Evolutionary conservation across 2,329 filamentous ascomycete genomes (phyloP).

Genomic region (Colletotrichum sp.): DNA sequence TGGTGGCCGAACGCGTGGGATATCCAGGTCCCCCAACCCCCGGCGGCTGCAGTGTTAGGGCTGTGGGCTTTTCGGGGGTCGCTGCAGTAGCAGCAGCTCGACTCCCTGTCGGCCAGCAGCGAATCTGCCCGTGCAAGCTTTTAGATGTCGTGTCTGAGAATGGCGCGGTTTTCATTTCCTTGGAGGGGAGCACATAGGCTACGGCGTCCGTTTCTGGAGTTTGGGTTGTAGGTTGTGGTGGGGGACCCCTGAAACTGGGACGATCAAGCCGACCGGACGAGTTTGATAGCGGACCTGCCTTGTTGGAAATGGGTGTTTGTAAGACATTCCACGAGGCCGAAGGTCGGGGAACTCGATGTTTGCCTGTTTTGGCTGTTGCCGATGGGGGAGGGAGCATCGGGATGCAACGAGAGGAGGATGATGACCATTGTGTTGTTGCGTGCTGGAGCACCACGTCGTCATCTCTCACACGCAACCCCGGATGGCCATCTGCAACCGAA

Average conservation of each 20-base stretch:
- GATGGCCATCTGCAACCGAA: background rate
- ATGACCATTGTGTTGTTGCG: background rate
- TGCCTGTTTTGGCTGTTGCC: background rate
- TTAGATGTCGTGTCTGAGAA: background rate
- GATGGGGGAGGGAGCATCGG: background rate
- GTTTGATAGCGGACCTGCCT: background rate
- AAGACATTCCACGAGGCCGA: background rate
- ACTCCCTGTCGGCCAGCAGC: background rate
- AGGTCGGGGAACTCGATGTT: background rate
- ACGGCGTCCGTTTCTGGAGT: background rate
- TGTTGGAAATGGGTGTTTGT: background rate
- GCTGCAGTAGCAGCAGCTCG: background rate
- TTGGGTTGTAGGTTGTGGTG: background rate
- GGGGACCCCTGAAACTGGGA: background rate
- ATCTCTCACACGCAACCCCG: background rate
- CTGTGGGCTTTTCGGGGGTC: background rate
- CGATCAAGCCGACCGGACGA: background rate
- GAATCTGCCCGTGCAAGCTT: background rate
- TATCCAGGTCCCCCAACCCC: background rate
- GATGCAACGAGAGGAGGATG: background rate
- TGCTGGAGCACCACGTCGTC: background rate
- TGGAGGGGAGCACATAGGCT: background rate
- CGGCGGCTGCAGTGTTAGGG: background rate
- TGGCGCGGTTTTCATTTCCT: background rate
- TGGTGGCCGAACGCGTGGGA: constrained; percentile 14